A percentile compares a stretch with the other conserved stretches of the same genome.
These are phyloP conservation scores for Trametes cubensis DNA, from an alignment of 768 basidiomycete species.

Conservation along the genomic window DNA sequence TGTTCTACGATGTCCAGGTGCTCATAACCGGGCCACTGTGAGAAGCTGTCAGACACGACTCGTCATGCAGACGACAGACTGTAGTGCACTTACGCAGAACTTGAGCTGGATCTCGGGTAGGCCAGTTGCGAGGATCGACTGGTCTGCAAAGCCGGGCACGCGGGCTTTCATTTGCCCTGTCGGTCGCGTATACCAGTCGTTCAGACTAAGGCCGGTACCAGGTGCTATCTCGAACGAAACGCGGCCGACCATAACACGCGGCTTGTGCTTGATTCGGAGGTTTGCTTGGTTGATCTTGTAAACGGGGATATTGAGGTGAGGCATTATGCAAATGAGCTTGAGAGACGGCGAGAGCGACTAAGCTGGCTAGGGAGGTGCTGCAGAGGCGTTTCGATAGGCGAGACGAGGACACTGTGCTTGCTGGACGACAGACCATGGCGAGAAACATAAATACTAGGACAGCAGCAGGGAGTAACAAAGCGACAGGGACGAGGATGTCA, in stretches of 20 bases:
- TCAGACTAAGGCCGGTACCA: not conserved
- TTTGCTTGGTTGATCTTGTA: not conserved
- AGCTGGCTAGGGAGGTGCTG: too few species aligned
- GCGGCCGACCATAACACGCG: not conserved
- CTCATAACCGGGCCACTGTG: slow-evolving; percentile 9
- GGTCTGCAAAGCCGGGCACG: not conserved
- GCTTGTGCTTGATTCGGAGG: not conserved
- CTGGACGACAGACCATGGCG: not conserved
- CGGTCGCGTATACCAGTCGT: not conserved
- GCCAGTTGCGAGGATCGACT: not conserved
- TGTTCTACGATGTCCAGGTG: not conserved
- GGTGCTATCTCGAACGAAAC: not conserved
- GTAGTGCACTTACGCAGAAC: not conserved
- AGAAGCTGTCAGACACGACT: not conserved
- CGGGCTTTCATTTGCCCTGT: not conserved
- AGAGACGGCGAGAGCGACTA: not conserved
- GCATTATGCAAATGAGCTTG: not conserved
- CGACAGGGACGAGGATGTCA: not conserved
- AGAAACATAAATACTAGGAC: not conserved
- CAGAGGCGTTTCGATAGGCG: not conserved
- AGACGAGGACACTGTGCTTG: not conserved
- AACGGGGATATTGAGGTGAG: not conserved
- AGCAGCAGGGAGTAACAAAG: not conserved
- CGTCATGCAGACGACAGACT: too few species aligned
- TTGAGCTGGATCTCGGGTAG: slow-evolving; percentile 1